A percentile compares a stretch with the other conserved stretches of the same genome.
Conservation (phyloP, 2,329 filamentous ascomycete genomes). For the Cercospora zeae-maydis region DNA sequence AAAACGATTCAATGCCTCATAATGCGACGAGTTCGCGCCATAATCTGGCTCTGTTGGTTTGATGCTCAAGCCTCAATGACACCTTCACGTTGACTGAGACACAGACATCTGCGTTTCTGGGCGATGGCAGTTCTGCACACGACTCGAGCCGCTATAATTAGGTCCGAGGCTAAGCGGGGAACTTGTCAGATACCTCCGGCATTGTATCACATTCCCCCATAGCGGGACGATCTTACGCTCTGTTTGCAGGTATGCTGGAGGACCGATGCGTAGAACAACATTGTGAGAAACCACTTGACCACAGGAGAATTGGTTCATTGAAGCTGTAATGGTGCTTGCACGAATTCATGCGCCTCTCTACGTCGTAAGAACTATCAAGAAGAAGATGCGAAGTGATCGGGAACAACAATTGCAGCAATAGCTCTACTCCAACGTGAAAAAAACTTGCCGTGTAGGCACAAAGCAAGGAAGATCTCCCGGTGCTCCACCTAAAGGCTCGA, state of each 20-base stretch:
- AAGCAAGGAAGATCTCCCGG: background rate
- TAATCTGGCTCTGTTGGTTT: background rate
- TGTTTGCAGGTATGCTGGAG: background rate
- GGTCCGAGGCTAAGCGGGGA: background rate
- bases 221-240: background rate
- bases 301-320: background rate
- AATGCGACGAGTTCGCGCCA: background rate
- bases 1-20: background rate
- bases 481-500: background rate
- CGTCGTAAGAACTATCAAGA: background rate
- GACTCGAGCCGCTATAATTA: background rate
- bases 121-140: background rate
- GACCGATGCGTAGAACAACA: background rate
- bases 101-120: background rate
- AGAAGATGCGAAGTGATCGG: too few species aligned
- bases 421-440: too few species aligned
- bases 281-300: background rate
- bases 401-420: too few species aligned
- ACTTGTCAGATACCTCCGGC: background rate
- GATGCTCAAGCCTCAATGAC: background rate
- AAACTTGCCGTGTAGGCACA: background rate
- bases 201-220: background rate
- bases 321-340: too few species aligned
- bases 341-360: too few species aligned
- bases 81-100: background rate